These are phyloP conservation scores for Lentinula detonsa DNA, from an alignment of 768 basidiomycete genomes.

Conservation along the genomic window DNA sequence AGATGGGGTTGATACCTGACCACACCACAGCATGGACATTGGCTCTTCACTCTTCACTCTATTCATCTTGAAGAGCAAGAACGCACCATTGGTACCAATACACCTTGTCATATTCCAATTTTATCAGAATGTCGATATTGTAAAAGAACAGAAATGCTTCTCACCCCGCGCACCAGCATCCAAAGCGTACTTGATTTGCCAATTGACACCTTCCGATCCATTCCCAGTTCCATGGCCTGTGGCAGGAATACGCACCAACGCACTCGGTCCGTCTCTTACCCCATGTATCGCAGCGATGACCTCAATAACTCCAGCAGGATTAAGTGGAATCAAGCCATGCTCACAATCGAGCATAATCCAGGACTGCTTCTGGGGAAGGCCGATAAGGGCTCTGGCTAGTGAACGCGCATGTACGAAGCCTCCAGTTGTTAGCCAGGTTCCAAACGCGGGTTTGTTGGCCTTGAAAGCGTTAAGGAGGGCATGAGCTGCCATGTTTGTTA, in stretches of 20 bases:
- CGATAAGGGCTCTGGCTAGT: constrained; percentile 45
- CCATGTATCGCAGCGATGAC: constrained; percentile 48
- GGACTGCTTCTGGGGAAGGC: constrained; percentile 34
- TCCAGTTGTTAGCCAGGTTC: constrained; percentile 59
- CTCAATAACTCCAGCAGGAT: constrained; percentile 49
- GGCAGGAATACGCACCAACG: constrained; percentile 57
- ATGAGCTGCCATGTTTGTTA: constrained; percentile 40
- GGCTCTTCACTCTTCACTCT: too few relatives aligned
- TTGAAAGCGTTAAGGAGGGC: constrained; percentile 48
- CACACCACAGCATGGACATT: too few relatives aligned
- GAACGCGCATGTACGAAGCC: constrained; percentile 54
- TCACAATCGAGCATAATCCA: constrained; percentile 69
- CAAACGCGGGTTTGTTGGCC: constrained; percentile 55
- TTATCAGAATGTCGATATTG: not conserved
- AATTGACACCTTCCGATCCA: constrained; percentile 36
- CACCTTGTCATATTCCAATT: constrained; percentile 22
- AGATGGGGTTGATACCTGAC: constrained; percentile 49
- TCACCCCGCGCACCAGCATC: constrained; percentile 52
- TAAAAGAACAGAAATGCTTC: not conserved
- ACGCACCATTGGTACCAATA: constrained; percentile 61
- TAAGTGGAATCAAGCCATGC: constrained; percentile 53
- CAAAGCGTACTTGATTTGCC: constrained; percentile 70
- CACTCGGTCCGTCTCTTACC: constrained; percentile 40
- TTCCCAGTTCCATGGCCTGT: constrained; percentile 41
- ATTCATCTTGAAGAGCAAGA: not conserved